A percentile compares a stretch with the other conserved stretches of the same genome.
Conservation (phyloP, 169 alveolate genomes). For the Cryptosporidium andersoni region DNA sequence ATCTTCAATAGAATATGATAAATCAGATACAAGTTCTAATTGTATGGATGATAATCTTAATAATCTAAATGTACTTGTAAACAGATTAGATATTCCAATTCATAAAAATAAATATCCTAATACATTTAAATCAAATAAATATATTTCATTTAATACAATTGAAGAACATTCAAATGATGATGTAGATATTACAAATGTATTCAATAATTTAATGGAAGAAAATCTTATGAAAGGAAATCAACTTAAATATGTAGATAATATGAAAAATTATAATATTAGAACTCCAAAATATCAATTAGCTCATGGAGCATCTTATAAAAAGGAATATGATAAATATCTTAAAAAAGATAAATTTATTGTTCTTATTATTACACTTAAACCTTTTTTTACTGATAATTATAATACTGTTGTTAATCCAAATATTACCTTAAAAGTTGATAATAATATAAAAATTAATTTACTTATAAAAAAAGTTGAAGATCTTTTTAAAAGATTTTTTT, state of each 20-base stretch:
- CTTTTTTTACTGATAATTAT: slow-evolving; percentile 58
- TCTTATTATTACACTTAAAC: slow-evolving; percentile 49
- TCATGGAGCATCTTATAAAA: slow-evolving; percentile 27
- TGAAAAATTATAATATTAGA: background rate
- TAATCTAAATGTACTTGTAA: too few relatives aligned
- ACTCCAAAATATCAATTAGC: slow-evolving; percentile 32
- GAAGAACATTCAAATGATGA: slow-evolving; percentile 47
- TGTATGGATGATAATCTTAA: too few relatives aligned
- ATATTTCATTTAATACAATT: slow-evolving; percentile 47
- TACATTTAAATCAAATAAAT: background rate
- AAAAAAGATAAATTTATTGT: slow-evolving; percentile 7
- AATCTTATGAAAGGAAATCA: background rate
- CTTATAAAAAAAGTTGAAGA: slow-evolving; percentile 9
- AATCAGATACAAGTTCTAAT: too few relatives aligned
- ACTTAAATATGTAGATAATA: background rate
- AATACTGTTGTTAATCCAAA: slow-evolving; percentile 18
- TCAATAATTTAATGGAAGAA: slow-evolving; percentile 3
- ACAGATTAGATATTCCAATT: too few relatives aligned
- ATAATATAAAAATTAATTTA: slow-evolving; percentile 8
- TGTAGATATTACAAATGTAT: slow-evolving; percentile 31
- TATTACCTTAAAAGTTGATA: slow-evolving; percentile 21
- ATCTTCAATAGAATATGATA: too few relatives aligned
- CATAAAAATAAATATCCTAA: background rate
- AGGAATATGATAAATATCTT: background rate
- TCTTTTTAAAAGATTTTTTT: slow-evolving; percentile 2